Percentiles rank a stretch among this genome's conserved stretches.
Conservation (phyloP, 441 rosid genomes). For the Adansonia grandidieri region DNA sequence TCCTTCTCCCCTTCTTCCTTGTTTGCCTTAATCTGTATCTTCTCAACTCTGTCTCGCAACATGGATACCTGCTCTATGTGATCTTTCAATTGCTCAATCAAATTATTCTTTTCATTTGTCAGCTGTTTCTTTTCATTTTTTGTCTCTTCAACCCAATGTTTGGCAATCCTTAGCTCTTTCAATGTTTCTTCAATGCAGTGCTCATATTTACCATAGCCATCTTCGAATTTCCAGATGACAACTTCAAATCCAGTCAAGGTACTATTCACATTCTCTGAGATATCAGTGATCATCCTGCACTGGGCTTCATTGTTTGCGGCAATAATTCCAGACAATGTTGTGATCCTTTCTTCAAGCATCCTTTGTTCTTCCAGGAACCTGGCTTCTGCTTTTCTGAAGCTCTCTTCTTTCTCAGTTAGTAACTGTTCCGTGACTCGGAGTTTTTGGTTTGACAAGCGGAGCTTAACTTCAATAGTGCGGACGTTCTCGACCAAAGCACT, state of each 20-base stretch:
- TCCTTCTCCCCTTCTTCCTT: conserved; percentile 57
- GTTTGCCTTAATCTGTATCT: conserved; percentile 48
- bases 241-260: conserved; percentile 46
- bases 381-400: conserved; percentile 60
- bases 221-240: conserved; percentile 44
- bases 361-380: conserved; percentile 62
- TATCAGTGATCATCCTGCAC: conserved; percentile 45
- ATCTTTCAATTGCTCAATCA: conserved; percentile 43
- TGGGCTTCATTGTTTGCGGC: conserved; percentile 47
- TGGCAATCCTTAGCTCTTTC: conserved; percentile 47
- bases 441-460: conserved; percentile 92
- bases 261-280: conserved; percentile 44
- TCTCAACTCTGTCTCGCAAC: conserved; percentile 47
- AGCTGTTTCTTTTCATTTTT: conserved; percentile 45
- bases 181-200: conserved; percentile 43
- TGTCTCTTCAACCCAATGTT: conserved; percentile 45
- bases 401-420: conserved; percentile 75
- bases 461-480: conserved; percentile 76
- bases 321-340: conserved; percentile 41
- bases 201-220: conserved; percentile 42
- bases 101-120: conserved; percentile 35
- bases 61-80: conserved; percentile 41
- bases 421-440: conserved; percentile 88
- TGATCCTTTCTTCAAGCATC: conserved; percentile 55
- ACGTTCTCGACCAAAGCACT: conserved; percentile 55